Evolutionary conservation across 192 early-diverging fungal species (phyloP).

Genomic region (Coemansia sp.): DNA sequence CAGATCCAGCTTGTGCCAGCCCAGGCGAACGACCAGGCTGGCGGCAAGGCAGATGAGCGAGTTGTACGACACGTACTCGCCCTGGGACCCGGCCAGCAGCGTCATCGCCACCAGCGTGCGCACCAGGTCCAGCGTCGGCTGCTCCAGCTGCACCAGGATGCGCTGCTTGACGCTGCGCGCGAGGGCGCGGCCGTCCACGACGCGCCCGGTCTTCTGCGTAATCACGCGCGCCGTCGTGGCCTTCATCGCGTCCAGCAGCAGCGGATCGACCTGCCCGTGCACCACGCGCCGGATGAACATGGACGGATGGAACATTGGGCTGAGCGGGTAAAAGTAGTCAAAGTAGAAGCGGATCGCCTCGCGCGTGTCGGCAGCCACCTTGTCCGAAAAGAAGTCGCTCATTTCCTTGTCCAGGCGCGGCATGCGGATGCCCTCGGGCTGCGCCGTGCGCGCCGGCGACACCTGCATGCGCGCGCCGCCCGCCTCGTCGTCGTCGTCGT

Average conservation of each 20-base stretch:
- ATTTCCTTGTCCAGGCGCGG: constrained; percentile 35
- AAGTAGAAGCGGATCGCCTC: constrained; percentile 51
- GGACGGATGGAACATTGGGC: constrained; percentile 51
- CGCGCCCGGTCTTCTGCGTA: constrained; percentile 27
- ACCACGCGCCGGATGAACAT: constrained; percentile 52
- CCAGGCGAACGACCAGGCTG: constrained; percentile 43
- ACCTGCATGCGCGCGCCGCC: neutral
- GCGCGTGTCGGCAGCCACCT: constrained; percentile 28
- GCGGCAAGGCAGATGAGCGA: constrained; percentile 50
- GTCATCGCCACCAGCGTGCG: constrained; percentile 44
- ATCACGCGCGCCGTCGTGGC: constrained; percentile 42
- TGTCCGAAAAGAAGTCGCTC: constrained; percentile 35
- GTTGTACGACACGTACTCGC: constrained; percentile 51
- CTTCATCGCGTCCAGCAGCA: constrained; percentile 47
- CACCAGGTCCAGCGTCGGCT: constrained; percentile 31
- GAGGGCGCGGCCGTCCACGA: constrained; percentile 32
- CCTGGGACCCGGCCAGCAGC: constrained; percentile 40
- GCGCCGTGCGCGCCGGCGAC: neutral
- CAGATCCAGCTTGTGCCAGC: constrained; percentile 47
- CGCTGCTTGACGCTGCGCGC: constrained; percentile 40
- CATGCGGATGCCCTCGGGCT: constrained; percentile 23
- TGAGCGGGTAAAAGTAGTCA: constrained; percentile 52
- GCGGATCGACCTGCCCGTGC: constrained; percentile 40
- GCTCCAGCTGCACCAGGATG: constrained; percentile 36
- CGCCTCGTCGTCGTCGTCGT: neutral